Conservation (phyloP, 805 yeast genomes). For the Brettanomyces nanus region DNA sequence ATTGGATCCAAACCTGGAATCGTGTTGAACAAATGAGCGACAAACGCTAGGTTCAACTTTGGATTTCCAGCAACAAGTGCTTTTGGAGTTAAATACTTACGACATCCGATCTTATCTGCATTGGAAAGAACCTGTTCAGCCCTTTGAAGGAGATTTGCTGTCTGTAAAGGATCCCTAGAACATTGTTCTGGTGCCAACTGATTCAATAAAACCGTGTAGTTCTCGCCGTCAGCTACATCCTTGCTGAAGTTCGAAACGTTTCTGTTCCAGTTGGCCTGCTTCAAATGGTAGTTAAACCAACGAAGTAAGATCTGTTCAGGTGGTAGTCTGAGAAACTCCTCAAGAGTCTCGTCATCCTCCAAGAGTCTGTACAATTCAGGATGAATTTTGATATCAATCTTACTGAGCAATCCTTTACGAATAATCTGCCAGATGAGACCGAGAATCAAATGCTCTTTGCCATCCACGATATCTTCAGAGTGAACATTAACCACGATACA, state of each 20-base stretch:
- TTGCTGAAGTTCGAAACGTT: constrained; percentile 78
- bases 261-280: constrained; percentile 85
- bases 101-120: constrained; percentile 86
- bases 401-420: constrained; percentile 88
- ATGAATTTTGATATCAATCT: constrained; percentile 91
- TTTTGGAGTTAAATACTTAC: constrained; percentile 91
- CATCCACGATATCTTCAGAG: constrained; percentile 88
- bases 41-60: constrained; percentile 91
- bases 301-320: constrained; percentile 95
- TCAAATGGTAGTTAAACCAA: constrained; percentile 96
- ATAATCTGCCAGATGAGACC: constrained; percentile 97
- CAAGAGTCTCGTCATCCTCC: constrained; percentile 95
- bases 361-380: constrained; percentile 92
- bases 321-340: constrained; percentile 91
- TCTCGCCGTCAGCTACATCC: constrained; percentile 92
- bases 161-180: constrained; percentile 75
- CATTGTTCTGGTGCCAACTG: constrained; percentile 83
- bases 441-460: constrained; percentile 83
- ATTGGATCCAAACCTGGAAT: constrained; percentile 95
- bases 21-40: constrained; percentile 93
- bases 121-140: constrained; percentile 81
- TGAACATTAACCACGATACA: constrained; percentile 97
- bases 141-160: constrained; percentile 62
- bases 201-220: constrained; percentile 80
- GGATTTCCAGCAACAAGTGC: constrained; percentile 95